Base-by-base conservation (phyloP, 1,284 basidiomycete species). In the Gastroboletus turbinatus region DNA sequence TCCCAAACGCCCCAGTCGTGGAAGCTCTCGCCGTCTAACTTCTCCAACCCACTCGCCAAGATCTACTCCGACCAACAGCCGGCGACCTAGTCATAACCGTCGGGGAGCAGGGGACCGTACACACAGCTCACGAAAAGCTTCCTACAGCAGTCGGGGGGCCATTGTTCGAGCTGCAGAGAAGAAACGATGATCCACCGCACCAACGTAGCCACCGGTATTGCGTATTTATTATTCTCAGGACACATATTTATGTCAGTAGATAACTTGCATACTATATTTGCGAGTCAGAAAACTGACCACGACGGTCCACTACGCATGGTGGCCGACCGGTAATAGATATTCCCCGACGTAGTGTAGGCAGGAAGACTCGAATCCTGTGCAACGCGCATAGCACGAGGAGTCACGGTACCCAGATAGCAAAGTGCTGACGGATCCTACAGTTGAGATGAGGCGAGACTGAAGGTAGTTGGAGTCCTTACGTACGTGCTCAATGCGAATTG, bases 161-260 rank as follows among this genome's bases (percentile, higher is more conserved):
- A 43, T 35, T 39, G 29, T 55, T 51, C 58, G 56, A 36, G 25
- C 38, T 46, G 25, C 17, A 27, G 42, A 49, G 40, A 58, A 35
- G 54, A 59, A 57, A 43, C 49, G 50, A 50, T 56, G 33, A 53
- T 13, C 43, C 23, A 46, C 46, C 23, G 25, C 35, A 21, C 35
- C 38, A 11, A 39, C 25, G 21, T 47, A 50, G 55, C 35, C 43
- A 52, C 46, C 17, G 19, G 51, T 51, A 38, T 46, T 46, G 46
- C 43, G 29, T 71, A 66, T 59, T 66, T 63, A 67, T 63, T 58
- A 46, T 53, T n/a, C 40, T 9, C 23, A 10, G 46, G 48, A 50
- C 46, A 58, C 40, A 47, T 59, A 66, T 67, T 66, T 67, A 70
- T 60, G 40, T 46, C 42, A 47, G 23, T 48, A 57, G 45, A 59